Conservation (phyloP, 2,329 filamentous ascomycete species). For the Pyricularia sp. region DNA sequence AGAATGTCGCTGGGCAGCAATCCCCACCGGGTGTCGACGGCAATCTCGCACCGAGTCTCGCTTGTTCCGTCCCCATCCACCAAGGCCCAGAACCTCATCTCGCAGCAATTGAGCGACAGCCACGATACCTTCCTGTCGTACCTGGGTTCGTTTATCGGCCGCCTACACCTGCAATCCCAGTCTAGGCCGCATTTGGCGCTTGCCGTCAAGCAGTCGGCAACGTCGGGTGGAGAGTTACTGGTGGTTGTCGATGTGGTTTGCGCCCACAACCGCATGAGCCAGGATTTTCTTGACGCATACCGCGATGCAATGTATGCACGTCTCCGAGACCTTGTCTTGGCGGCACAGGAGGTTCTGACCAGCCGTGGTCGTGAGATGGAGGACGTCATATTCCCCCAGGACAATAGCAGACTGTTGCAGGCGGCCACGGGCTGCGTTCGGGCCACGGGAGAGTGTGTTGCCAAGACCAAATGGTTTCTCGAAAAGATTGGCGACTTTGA, state of each 20-base stretch:
- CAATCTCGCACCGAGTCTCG: conserved; percentile 65
- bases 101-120: conserved; percentile 66
- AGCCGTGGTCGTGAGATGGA: conserved; percentile 61
- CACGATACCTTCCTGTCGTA: conserved; percentile 88
- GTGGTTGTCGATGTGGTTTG: conserved; percentile 75
- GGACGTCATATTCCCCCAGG: conserved; percentile 70
- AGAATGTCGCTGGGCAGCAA: conserved; percentile 28
- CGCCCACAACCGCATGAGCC: conserved; percentile 62
- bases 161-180: conserved; percentile 83
- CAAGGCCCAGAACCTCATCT: conserved; percentile 66
- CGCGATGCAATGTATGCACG: conserved; percentile 70
- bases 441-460: conserved; percentile 83
- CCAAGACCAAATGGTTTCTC: conserved; percentile 75
- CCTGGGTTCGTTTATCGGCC: conserved; percentile 85
- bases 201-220: conserved; percentile 75
- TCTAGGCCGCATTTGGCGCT: conserved; percentile 74
- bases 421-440: conserved; percentile 84
- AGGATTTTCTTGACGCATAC: conserved; percentile 56
- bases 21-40: conserved; percentile 39
- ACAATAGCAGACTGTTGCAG: conserved; percentile 64
- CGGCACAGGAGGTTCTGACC: conserved; percentile 70
- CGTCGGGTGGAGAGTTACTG: conserved; percentile 71
- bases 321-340: conserved; percentile 70
- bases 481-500: conserved; percentile 89
- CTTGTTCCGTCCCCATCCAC: conserved; percentile 57